These are phyloP conservation scores for Cercospora sp. DNA, from an alignment of 2,329 filamentous ascomycete species.

Conservation along the genomic window DNA sequence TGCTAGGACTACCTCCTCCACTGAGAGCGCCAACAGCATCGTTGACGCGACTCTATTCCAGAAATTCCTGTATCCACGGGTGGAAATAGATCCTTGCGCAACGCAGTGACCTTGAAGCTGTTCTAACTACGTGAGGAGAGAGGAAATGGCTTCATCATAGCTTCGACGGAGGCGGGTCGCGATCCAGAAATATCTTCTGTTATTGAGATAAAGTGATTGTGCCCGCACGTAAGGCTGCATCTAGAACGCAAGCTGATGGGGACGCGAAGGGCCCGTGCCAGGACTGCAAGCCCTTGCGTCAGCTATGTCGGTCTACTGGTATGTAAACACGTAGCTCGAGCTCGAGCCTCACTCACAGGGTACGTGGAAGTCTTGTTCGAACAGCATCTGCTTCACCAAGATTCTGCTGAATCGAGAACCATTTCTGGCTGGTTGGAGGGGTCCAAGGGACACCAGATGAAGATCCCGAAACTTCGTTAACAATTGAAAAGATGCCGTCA, in stretches of 20 bases:
- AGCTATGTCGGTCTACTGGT: neutral
- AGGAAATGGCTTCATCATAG: too few relatives aligned
- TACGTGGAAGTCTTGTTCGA: neutral
- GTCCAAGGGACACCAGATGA: neutral
- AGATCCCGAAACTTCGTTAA: neutral
- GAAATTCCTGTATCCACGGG: too few relatives aligned
- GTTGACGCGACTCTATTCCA: too few relatives aligned
- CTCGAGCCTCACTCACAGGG: neutral
- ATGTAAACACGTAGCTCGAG: neutral
- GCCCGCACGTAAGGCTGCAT: too few relatives aligned
- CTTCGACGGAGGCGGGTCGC: too few relatives aligned
- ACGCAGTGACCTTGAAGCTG: too few relatives aligned
- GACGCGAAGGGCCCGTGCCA: neutral
- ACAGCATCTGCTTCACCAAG: neutral
- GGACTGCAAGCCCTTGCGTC: neutral
- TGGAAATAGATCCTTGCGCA: too few relatives aligned
- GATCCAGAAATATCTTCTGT: too few relatives aligned
- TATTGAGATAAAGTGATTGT: too few relatives aligned
- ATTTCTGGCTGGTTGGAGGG: neutral
- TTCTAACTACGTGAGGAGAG: too few relatives aligned
- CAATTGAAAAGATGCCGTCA: slow-evolving; percentile 25
- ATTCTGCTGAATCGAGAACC: neutral
- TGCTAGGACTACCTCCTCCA: too few relatives aligned
- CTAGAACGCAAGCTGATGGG: neutral
- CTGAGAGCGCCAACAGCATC: too few relatives aligned